Conservation (phyloP, 257 asterid genomes). For the Solanum pinnatisectum region DNA sequence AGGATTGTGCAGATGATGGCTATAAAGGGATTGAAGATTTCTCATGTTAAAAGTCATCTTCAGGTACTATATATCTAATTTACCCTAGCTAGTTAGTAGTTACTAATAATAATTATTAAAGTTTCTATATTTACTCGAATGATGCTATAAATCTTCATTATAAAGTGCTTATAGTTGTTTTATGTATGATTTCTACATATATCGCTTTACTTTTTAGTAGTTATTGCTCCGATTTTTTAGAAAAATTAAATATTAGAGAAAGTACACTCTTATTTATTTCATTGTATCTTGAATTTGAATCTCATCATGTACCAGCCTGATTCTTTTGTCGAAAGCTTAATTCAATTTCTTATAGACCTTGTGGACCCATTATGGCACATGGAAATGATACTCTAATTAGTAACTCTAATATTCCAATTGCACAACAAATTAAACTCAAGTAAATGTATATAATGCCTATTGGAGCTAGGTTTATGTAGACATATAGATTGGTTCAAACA, state of each 20-base stretch:
- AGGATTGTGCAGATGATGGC: constrained; percentile 24
- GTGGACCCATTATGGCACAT: not conserved
- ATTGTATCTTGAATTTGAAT: not conserved
- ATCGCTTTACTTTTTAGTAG: not conserved
- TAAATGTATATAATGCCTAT: not conserved
- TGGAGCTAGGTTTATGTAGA: not conserved
- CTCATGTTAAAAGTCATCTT: constrained; percentile 33
- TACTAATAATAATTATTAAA: not conserved
- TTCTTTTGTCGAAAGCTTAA: not conserved
- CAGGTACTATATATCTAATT: constrained; percentile 12
- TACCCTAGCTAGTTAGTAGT: not conserved
- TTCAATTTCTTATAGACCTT: not conserved
- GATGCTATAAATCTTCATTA: not conserved
- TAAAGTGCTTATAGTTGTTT: not conserved
- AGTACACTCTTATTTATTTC: not conserved
- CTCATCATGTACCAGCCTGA: not conserved
- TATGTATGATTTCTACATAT: not conserved
- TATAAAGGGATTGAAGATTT: constrained; percentile 19
- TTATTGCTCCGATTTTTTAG: not conserved
- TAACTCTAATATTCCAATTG: not conserved
- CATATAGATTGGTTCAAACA: not conserved
- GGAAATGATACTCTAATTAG: not conserved
- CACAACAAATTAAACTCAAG: not conserved
- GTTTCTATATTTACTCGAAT: not conserved
- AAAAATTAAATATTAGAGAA: not conserved